Evolutionary conservation across 208 protist species (phyloP), one percentile per base, ranked within the genome.

Genomic region (Leishmania braziliensis): DNA sequence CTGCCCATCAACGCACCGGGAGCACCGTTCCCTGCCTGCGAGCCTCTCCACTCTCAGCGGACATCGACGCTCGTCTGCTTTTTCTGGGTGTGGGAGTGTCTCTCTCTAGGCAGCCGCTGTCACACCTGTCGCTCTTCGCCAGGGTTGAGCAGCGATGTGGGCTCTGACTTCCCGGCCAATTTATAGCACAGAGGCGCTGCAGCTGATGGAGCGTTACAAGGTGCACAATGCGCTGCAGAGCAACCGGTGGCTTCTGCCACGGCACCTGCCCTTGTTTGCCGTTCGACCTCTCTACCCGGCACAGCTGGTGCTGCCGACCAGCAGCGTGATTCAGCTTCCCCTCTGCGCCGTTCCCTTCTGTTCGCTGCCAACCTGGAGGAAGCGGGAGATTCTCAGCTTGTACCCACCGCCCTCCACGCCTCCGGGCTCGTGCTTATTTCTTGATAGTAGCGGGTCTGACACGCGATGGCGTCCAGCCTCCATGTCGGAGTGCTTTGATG

Each of bases 211-310:
- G 14, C 75, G 39, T 12, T 88, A 85, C 69, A 74, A 77, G 51
- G 3, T 18, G 3, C 54, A 60, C 5, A 75, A 85, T 51, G 60
- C 54, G 14, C 83, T 91, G 46, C 85, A 89, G 69, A 93, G 89
- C 69, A 66, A 85, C 29, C 29, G 72, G 39, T 93, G 89, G 88
- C 73, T 93, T 18, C 81, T 90, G 54, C 85, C 83, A 16, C 72
- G 74, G 1, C 89, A 93, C 48, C 72, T 84, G 9, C 29, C 75
- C 50, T 62, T 81, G 23, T 86, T 93, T n/a, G 75, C 79, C 6
- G 77, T 90, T 14, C 80, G 83, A 14, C 60, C 60, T 5, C 62
- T 58, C 33, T 65, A 75, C 76, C 53, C 79, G 46, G 46, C 85
- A 39, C 78, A 79, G 48, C 80, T 92, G 26, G 43, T 80, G 68